Evolutionary conservation across 108 stramenopile species (phyloP).

Genomic region (Parietichytrium sp.): DNA sequence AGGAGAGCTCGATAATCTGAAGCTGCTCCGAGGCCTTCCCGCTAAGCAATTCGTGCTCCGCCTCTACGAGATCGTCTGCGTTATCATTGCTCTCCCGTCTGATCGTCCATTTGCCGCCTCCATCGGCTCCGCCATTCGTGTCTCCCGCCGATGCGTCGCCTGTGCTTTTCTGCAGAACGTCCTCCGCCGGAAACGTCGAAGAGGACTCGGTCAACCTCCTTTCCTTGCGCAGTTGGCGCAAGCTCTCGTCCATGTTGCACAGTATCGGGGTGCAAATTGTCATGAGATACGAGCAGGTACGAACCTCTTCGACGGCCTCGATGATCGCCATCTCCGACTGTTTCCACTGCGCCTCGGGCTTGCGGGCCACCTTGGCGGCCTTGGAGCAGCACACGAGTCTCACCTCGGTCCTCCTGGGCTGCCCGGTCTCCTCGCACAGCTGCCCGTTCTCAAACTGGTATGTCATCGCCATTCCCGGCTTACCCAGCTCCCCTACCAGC

Average conservation of each 20-base stretch:
- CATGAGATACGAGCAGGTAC: neutral
- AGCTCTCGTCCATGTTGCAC: neutral
- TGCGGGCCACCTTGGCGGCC: too few relatives aligned
- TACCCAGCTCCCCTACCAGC: neutral
- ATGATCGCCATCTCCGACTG: neutral
- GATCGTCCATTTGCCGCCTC: constrained; percentile 18
- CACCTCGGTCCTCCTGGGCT: neutral
- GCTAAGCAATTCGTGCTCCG: too few relatives aligned
- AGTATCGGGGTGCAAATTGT: neutral
- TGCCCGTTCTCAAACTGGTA: constrained; percentile 11
- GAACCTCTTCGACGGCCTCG: neutral
- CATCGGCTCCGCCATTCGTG: too few relatives aligned
- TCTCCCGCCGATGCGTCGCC: too few relatives aligned
- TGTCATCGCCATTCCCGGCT: neutral
- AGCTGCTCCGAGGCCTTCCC: too few relatives aligned
- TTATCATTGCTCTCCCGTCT: neutral
- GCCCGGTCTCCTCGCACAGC: constrained; percentile 7
- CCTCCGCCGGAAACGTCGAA: too few relatives aligned
- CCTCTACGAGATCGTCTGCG: too few relatives aligned
- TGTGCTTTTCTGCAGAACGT: too few relatives aligned
- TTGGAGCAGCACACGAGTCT: constrained; percentile 1
- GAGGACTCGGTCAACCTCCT: too few relatives aligned
- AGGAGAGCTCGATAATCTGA: neutral
- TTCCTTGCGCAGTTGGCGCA: neutral
- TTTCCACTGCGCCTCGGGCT: neutral